Percentiles rank a stretch among this genome's conserved stretches.
These are phyloP conservation scores for Backusella luteola DNA, from an alignment of 192 early-diverging fungal species.

Conservation along the genomic window DNA sequence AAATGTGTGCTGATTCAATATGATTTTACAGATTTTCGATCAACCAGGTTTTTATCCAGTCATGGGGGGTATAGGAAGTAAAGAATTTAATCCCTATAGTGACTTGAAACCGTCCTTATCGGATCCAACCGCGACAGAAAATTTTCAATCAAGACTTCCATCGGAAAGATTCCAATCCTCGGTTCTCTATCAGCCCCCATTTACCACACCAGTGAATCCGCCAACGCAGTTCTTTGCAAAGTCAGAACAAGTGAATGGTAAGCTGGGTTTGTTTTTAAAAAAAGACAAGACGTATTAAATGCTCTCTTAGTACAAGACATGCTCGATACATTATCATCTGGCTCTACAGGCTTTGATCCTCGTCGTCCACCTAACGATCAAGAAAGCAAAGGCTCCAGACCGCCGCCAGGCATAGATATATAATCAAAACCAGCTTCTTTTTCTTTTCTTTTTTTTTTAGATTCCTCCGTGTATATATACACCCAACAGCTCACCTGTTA, in stretches of 20 bases:
- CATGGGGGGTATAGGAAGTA: not conserved
- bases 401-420: conserved; percentile 8
- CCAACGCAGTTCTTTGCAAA: conserved; percentile 3
- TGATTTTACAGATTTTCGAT: conserved; percentile 1
- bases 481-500: not conserved
- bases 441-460: not conserved
- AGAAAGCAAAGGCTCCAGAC: conserved; percentile 4
- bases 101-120: not conserved
- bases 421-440: not conserved
- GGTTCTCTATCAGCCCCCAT: not conserved
- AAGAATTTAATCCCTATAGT: conserved; percentile 11
- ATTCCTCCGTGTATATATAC: not conserved
- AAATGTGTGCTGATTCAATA: not conserved
- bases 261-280: no score
- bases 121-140: not conserved
- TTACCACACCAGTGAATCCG: not conserved
- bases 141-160: not conserved
- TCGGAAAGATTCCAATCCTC: not conserved
- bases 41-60: not conserved
- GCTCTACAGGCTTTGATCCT: conserved; percentile 6
- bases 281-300: not conserved
- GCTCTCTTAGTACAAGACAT: not conserved
- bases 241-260: conserved; percentile 9
- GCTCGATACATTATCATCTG: not conserved
- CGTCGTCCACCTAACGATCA: conserved; percentile 3